Evolutionary conservation across 2,329 filamentous ascomycete species (phyloP).

Genomic region (Zasmidium citrigriseum): DNA sequence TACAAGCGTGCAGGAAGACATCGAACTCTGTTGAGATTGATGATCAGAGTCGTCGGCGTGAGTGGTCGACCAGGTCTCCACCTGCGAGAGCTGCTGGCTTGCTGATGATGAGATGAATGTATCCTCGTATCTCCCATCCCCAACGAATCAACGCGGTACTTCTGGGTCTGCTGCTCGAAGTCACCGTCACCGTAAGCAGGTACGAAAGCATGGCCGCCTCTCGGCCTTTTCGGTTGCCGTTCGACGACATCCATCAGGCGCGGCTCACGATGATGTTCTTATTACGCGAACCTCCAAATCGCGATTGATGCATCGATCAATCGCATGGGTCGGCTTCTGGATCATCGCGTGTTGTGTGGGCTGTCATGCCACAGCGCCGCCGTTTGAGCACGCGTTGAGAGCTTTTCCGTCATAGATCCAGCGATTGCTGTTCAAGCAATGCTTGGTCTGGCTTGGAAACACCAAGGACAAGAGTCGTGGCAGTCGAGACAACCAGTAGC

Average conservation of each 20-base stretch:
- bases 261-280: not conserved
- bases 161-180: not conserved
- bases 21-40: not conserved
- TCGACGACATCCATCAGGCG: not conserved
- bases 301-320: not conserved
- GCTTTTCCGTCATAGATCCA: not conserved
- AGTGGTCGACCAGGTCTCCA: not conserved
- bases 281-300: not conserved
- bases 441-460: not conserved
- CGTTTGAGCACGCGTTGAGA: not conserved
- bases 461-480: not conserved
- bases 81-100: not conserved
- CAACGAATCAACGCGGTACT: slow-evolving; percentile 1
- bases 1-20: not conserved
- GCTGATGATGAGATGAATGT: not conserved
- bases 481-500: not conserved
- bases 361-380: not conserved
- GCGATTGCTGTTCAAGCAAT: not conserved
- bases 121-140: not conserved
- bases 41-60: not conserved
- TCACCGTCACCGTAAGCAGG: not conserved
- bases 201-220: not conserved
- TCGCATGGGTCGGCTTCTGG: not conserved
- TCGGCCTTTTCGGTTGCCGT: not conserved
- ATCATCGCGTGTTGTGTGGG: not conserved